Percentiles rank a stretch among this genome's conserved stretches.
These are phyloP conservation scores for Pontederia crassipes DNA, from an alignment of 176 grass and related monocot genomes.

Conservation along the genomic window DNA sequence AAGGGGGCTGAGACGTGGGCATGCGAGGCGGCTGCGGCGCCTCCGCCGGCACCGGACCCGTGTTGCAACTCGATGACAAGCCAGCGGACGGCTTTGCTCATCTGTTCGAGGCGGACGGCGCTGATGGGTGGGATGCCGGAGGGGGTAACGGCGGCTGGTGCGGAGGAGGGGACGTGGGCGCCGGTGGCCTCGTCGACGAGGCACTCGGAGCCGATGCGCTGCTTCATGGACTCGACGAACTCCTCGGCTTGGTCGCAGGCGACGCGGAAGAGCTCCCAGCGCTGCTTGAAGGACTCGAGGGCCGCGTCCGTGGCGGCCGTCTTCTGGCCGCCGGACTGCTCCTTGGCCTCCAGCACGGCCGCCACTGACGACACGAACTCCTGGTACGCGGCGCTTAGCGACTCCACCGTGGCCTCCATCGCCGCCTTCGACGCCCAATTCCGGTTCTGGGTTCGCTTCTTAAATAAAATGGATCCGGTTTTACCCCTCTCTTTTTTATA, in stretches of 20 bases:
- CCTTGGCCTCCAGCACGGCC: slow-evolving; percentile 37
- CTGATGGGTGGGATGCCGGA: slow-evolving; percentile 59
- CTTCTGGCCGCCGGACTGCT: slow-evolving; percentile 35
- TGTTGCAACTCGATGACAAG: slow-evolving; percentile 74
- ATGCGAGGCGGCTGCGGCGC: slow-evolving; percentile 19
- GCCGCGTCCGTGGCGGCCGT: slow-evolving; percentile 43
- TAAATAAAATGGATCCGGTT: too few species aligned
- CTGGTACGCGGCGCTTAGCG: slow-evolving; percentile 55
- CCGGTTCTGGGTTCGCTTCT: too few species aligned
- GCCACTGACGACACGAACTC: slow-evolving; percentile 57
- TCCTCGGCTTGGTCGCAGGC: slow-evolving; percentile 77
- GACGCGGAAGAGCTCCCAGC: slow-evolving; percentile 75
- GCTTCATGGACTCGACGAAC: slow-evolving; percentile 73
- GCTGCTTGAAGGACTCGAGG: slow-evolving; percentile 76
- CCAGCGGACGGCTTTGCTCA: slow-evolving; percentile 79
- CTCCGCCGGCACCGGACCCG: slow-evolving; percentile 29
- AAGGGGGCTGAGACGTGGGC: slow-evolving; percentile 31
- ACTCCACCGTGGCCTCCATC: slow-evolving; percentile 60
- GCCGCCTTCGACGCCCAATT: too few species aligned
- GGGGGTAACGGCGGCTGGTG: not conserved
- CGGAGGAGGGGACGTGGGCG: not conserved
- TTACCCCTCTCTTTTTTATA: too few species aligned
- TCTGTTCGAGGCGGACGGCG: slow-evolving; percentile 70
- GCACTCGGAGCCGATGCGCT: slow-evolving; percentile 80
- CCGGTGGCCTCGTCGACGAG: slow-evolving; percentile 84